phyloP scores from a whole-genome alignment of 1,284 basidiomycete species.

The Mycena citricolor region DNA sequence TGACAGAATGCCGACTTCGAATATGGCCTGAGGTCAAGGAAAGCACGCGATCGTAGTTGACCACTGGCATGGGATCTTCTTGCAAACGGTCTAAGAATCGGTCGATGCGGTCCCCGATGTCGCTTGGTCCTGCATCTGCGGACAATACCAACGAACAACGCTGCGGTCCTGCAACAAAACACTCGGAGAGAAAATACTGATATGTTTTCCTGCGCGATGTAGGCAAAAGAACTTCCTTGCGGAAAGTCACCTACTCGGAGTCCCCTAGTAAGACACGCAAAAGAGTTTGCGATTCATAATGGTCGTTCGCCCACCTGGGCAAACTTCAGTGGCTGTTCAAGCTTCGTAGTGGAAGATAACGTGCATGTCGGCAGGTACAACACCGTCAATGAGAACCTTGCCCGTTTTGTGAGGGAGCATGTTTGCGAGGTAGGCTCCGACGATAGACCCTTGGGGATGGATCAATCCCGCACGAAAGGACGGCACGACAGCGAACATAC shows the following conservation, averaged over 20 bases:
- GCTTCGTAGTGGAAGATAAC: neutral
- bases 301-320: slow-evolving; percentile 18
- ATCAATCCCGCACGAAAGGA: no score
- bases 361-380: slow-evolving; percentile 18
- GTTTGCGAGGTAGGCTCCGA: slow-evolving; percentile 23
- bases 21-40: slow-evolving; percentile 21
- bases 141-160: slow-evolving; percentile 7
- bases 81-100: slow-evolving; percentile 13
- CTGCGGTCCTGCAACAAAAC: slow-evolving; percentile 13
- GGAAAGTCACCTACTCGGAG: slow-evolving; percentile 17
- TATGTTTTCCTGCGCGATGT: slow-evolving; percentile 17
- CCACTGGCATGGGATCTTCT: slow-evolving; percentile 13
- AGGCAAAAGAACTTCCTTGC: no score
- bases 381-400: slow-evolving; percentile 21
- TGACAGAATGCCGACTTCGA: slow-evolving; percentile 6
- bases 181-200: slow-evolving; percentile 17
- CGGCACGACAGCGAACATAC: slow-evolving; percentile 3
- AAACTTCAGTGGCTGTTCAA: neutral
- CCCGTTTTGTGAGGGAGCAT: slow-evolving; percentile 23
- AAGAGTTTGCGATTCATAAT: slow-evolving; percentile 20
- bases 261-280: slow-evolving; percentile 18
- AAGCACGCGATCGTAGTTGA: slow-evolving; percentile 12
- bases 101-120: slow-evolving; percentile 16
- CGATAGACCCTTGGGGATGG: slow-evolving; percentile 19
- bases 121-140: slow-evolving; percentile 4